Percentiles rank a stretch among this genome's conserved stretches.
Conservation (phyloP, 495 filamentous ascomycete genomes). For the Podospora tetraspora region DNA sequence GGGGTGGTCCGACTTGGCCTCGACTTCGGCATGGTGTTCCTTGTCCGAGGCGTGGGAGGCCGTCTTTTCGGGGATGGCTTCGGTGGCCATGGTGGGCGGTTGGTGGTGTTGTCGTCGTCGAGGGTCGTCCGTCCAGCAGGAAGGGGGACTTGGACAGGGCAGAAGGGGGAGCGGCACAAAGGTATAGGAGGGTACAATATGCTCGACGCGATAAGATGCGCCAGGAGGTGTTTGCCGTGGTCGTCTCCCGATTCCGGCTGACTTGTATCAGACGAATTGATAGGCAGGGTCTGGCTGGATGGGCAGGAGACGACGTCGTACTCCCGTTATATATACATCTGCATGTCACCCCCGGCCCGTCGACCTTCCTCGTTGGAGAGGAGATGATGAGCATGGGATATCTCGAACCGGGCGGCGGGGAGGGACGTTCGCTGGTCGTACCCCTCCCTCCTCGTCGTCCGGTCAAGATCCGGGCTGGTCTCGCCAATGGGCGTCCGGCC, state of each 20-base stretch:
- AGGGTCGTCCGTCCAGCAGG: neutral
- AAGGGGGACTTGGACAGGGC: neutral
- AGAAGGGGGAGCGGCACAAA: no score
- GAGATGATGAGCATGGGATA: neutral
- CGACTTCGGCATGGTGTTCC: neutral
- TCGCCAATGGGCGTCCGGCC: neutral
- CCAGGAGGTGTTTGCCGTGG: neutral
- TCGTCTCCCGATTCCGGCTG: neutral
- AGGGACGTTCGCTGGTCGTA: neutral
- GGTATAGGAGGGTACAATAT: neutral
- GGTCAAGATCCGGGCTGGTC: neutral
- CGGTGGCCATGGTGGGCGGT: constrained; percentile 8
- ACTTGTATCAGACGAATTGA: neutral
- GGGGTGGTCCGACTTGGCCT: constrained; percentile 14
- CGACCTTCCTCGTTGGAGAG: neutral
- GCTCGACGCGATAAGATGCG: neutral
- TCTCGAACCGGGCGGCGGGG: neutral
- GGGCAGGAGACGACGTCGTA: neutral
- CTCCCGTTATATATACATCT: neutral
- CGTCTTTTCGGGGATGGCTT: constrained; percentile 1
- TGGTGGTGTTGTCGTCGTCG: neutral
- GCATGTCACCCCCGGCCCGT: neutral
- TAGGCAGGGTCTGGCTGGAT: neutral
- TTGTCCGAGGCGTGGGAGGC: constrained; percentile 2
- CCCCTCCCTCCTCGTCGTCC: neutral